These are phyloP conservation scores for Torulaspora maleeae DNA, from an alignment of 805 yeast species.

Conservation along the genomic window DNA sequence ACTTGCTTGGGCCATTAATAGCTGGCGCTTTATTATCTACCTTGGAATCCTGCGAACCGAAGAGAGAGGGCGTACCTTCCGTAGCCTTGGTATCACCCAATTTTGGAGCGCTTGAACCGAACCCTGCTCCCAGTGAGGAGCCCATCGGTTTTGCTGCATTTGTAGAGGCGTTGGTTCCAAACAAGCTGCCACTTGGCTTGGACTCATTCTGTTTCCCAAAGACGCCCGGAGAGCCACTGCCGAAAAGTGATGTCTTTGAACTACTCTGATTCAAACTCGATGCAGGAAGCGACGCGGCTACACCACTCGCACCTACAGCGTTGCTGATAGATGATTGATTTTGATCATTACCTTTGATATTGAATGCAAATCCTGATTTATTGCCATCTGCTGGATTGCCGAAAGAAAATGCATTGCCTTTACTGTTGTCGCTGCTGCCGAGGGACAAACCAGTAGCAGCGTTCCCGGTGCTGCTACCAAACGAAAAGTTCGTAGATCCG, in stretches of 20 bases:
- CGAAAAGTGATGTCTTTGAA: not conserved
- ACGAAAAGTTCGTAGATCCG: slow-evolving; percentile 5
- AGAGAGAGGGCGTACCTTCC: not conserved
- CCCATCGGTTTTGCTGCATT: not conserved
- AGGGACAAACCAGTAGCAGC: slow-evolving; percentile 4
- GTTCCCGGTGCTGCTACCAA: slow-evolving; percentile 5
- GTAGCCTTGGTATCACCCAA: slow-evolving; percentile 14
- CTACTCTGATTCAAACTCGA: not conserved
- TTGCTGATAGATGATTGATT: not conserved
- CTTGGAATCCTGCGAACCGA: not conserved
- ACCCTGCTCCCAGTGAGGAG: not conserved
- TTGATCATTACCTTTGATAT: not conserved
- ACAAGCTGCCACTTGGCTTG: not conserved
- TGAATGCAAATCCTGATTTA: slow-evolving; percentile 4
- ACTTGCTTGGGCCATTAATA: not conserved
- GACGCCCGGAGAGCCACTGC: not conserved
- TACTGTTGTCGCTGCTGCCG: not conserved
- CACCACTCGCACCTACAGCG: not conserved
- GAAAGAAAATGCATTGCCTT: slow-evolving; percentile 12
- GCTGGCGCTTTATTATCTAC: not conserved
- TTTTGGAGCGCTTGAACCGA: slow-evolving; percentile 1
- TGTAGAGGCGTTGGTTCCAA: not conserved
- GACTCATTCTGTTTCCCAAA: slow-evolving; percentile 4
- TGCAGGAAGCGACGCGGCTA: not conserved
- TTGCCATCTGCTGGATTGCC: slow-evolving; percentile 13